Conservation (phyloP, 805 yeast genomes). For the Saturnispora sanitii region DNA sequence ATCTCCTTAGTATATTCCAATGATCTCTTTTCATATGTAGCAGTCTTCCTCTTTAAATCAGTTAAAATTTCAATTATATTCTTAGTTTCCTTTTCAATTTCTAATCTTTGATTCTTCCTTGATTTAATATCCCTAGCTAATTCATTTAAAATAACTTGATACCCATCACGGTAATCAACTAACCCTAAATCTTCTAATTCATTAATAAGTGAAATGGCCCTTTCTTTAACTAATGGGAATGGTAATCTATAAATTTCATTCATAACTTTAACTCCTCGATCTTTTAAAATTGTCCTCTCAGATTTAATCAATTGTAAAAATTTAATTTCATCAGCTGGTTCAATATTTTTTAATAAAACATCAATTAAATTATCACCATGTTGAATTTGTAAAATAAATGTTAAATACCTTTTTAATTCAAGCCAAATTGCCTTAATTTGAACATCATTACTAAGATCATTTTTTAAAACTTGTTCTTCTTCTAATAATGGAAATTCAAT, state of each 20-base stretch:
- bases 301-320: slow-evolving; percentile 45
- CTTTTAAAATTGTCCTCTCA: slow-evolving; percentile 31
- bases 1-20: slow-evolving; percentile 39
- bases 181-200: slow-evolving; percentile 63
- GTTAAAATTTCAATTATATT: slow-evolving; percentile 33
- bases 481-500: slow-evolving; percentile 8
- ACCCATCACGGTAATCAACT: slow-evolving; percentile 57
- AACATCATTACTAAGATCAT: slow-evolving; percentile 3
- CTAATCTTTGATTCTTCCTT: slow-evolving; percentile 34
- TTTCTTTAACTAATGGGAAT: slow-evolving; percentile 69
- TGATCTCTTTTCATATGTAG: slow-evolving; percentile 35
- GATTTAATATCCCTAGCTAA: slow-evolving; percentile 68
- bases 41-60: slow-evolving; percentile 37
- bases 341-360: slow-evolving; percentile 50
- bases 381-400: slow-evolving; percentile 79
- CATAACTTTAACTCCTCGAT: slow-evolving; percentile 10
- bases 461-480: slow-evolving; percentile 1
- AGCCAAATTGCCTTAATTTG: slow-evolving; percentile 37
- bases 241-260: slow-evolving; percentile 25
- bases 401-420: slow-evolving; percentile 74
- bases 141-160: slow-evolving; percentile 71
- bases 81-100: slow-evolving; percentile 32
- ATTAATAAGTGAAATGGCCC: slow-evolving; percentile 63
- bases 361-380: slow-evolving; percentile 52
- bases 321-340: slow-evolving; percentile 55